Base-by-base conservation (phyloP, 768 basidiomycete genomes). In the Leccinum aurantiacum region DNA sequence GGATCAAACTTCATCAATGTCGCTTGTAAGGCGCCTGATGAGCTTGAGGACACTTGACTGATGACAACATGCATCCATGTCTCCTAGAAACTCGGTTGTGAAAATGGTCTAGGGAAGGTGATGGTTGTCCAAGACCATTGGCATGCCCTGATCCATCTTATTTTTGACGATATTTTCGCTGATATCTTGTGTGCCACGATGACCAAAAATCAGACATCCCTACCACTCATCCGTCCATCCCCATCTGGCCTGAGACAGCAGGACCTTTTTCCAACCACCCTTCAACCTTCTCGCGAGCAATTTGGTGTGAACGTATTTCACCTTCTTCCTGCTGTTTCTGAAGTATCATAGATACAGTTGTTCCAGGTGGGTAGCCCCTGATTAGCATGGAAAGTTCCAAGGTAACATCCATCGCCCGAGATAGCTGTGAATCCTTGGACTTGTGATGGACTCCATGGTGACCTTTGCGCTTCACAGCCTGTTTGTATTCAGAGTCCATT, bases 381-480 rank as follows among this genome's bases (percentile, higher is more conserved):
- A 98, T 95, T 61, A 96, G 96, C 73, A 98, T 98, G 82, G 97
- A 98, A 77, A 94, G 98, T 65, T 88, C 88, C 49, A 93, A 93
- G 76, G 95, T 68, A 97, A 96, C 2, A 95, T 44, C 41, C 41
- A 44, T 44, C 2, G n/a, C 41, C 41, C n/a, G 41, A n/a, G 4
- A 44, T 4, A 44, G 2, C 1, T 44, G 8, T 44, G n/a, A 44
- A n/a, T 44, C 41, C 17, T 44, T 44, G 4, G n/a, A n/a, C 2
- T 44, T n/a, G 41, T 44, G 41, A 44, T 10, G 41, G n/a, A 19
- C n/a, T 19, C 41, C 10, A 10, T n/a, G 10, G n/a, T 9, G n/a
- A 44, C n/a, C n/a, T 44, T 44, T 10, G n/a, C 41, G 4, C 9
- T 17, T n/a, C 0, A 17, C 38, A 41, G 17, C 9, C 3, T 14